phyloP scores from a whole-genome alignment of 2,329 filamentous ascomycete species.

The Colletotrichum sp. region DNA sequence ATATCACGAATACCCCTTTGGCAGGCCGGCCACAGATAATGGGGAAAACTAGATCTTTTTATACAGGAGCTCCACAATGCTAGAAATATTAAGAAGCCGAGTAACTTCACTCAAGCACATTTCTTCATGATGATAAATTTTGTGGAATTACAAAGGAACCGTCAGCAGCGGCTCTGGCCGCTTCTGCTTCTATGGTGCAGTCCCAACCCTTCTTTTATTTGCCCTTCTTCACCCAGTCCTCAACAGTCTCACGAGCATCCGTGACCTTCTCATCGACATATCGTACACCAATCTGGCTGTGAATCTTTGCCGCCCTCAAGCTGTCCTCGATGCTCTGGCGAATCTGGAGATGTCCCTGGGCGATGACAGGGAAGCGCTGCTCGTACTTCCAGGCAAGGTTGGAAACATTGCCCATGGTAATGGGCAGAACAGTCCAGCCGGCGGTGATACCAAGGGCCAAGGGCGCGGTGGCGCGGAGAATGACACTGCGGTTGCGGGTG shows the following conservation, averaged over 20 bases:
- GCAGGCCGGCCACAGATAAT: neutral
- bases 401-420: conserved; percentile 88
- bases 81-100: neutral
- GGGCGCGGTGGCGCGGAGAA: conserved; percentile 79
- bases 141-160: conserved; percentile 22
- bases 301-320: conserved; percentile 75
- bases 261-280: conserved; percentile 84
- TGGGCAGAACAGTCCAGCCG: conserved; percentile 83
- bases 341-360: conserved; percentile 78
- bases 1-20: neutral
- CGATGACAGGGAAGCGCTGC: conserved; percentile 82
- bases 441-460: conserved; percentile 81
- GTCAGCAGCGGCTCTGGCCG: conserved; percentile 18
- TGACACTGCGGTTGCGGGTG: conserved; percentile 82
- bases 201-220: conserved; percentile 56
- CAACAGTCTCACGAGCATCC: conserved; percentile 75
- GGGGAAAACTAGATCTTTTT: neutral
- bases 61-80: neutral
- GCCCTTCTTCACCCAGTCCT: conserved; percentile 91
- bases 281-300: conserved; percentile 71
- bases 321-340: conserved; percentile 73
- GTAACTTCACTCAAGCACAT: neutral
- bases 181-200: conserved; percentile 23
- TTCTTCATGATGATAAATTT: neutral
- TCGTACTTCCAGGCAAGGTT: conserved; percentile 92